Evolutionary conservation across 495 filamentous ascomycete species (phyloP).

Genomic region (Talaromyces trachyspermus): DNA sequence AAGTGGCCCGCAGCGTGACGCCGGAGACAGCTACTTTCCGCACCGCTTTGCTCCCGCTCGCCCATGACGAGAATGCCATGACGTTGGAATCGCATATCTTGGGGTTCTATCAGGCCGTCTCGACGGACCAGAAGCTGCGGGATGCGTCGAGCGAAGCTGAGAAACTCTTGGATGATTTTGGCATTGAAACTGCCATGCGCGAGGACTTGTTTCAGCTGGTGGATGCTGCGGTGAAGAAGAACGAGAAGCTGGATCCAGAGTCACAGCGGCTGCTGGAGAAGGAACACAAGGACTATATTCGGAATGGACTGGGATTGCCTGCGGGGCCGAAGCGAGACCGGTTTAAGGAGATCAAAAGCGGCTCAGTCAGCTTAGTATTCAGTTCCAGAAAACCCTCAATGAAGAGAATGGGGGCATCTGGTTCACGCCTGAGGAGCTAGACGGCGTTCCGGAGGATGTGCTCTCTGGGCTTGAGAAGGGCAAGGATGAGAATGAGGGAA

Average conservation of each 20-base stretch:
- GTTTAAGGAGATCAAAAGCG: conserved; percentile 70
- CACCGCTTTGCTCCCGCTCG: conserved; percentile 55
- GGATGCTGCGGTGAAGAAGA: conserved; percentile 51
- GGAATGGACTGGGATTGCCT: conserved; percentile 55
- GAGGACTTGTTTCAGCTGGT: conserved; percentile 60
- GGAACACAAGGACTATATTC: conserved; percentile 58
- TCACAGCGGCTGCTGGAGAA: conserved; percentile 59
- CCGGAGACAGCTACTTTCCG: conserved; percentile 59
- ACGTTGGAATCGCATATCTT: conserved; percentile 54
- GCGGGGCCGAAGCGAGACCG: conserved; percentile 54
- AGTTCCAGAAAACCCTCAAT: conserved; percentile 63
- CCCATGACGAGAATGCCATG: conserved; percentile 58
- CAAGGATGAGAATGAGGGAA: conserved; percentile 59
- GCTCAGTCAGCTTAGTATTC: conserved; percentile 55
- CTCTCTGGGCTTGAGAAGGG: conserved; percentile 61
- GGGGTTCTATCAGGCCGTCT: conserved; percentile 76
- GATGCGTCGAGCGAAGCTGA: conserved; percentile 64
- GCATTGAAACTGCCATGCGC: conserved; percentile 59
- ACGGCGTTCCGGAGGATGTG: conserved; percentile 58
- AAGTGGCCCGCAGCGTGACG: conserved; percentile 60
- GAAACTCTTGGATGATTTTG: conserved; percentile 59
- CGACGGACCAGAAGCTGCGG: conserved; percentile 58
- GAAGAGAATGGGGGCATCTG: conserved; percentile 62
- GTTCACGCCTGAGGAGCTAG: conserved; percentile 54
- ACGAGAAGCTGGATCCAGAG: conserved; percentile 55